phyloP scores from a whole-genome alignment of 139 green algal genomes.

The Trebouxia sp. region DNA sequence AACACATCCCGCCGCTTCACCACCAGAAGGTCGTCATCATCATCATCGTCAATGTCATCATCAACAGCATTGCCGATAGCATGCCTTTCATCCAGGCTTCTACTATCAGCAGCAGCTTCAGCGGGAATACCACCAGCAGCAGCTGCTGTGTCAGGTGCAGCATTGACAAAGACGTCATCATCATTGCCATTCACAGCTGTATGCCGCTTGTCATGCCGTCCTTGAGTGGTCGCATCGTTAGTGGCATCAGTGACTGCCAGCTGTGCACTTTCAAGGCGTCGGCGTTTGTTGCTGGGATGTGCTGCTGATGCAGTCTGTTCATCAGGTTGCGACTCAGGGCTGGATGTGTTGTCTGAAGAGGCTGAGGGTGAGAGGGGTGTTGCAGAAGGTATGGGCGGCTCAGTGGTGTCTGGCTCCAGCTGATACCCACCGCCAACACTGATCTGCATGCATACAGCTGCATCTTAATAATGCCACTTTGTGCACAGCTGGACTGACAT shows the following conservation, averaged over 20 bases:
- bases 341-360: no score
- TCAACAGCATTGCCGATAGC: background rate
- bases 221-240: no score
- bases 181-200: no score
- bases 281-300: background rate
- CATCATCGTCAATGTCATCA: background rate
- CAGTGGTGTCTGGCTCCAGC: no score
- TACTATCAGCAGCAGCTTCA: background rate
- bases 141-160: background rate
- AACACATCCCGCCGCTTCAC: constrained; percentile 44
- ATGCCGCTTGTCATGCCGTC: no score
- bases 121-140: background rate
- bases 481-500: no score
- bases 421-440: background rate
- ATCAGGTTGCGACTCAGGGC: no score
- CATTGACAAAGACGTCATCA: no score
- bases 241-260: no score
- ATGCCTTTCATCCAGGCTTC: background rate
- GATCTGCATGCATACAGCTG: background rate
- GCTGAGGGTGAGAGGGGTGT: no score
- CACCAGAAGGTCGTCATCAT: constrained; percentile 54
- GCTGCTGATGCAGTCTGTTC: no score
- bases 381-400: no score
- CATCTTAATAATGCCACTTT: background rate
- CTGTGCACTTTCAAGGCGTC: background rate